Evolutionary conservation across 331 rosid species (phyloP).

Genomic region (Malus hybrid): DNA sequence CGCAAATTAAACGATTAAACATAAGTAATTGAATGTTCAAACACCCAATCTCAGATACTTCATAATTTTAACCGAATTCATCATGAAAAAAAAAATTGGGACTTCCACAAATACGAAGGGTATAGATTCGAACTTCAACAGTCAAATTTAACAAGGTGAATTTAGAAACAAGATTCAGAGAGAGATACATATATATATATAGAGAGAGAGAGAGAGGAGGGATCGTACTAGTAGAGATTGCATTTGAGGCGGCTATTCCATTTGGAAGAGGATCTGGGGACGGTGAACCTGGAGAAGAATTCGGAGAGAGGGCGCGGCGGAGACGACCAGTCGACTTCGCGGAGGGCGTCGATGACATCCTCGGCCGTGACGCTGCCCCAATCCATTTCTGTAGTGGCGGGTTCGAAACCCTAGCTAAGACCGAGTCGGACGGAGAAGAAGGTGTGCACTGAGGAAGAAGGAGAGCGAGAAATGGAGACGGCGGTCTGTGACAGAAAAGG

Average conservation of each 20-base stretch:
- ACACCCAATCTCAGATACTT: neutral
- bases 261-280: constrained; percentile 72
- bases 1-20: neutral
- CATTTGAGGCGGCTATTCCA: constrained; percentile 98
- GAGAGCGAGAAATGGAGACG: neutral
- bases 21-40: neutral
- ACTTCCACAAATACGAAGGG: neutral
- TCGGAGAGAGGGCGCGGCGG: constrained; percentile 93
- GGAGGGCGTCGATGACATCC: constrained; percentile 94
- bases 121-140: neutral
- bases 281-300: constrained; percentile 87
- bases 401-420: constrained; percentile 3
- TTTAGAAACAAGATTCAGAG: neutral
- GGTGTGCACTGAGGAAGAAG: neutral
- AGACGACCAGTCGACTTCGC: constrained; percentile 98
- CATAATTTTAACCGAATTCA: neutral
- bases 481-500: neutral
- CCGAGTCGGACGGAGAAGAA: neutral
- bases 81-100: neutral
- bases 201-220: neutral
- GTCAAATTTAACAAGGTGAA: neutral
- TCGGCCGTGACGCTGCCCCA: constrained; percentile 97
- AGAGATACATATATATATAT: no score
- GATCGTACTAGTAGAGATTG: constrained; percentile 86
- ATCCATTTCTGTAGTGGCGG: constrained; percentile 44